These are phyloP conservation scores for Podaxis carcinomalis DNA, from an alignment of 768 basidiomycete species.

Conservation along the genomic window DNA sequence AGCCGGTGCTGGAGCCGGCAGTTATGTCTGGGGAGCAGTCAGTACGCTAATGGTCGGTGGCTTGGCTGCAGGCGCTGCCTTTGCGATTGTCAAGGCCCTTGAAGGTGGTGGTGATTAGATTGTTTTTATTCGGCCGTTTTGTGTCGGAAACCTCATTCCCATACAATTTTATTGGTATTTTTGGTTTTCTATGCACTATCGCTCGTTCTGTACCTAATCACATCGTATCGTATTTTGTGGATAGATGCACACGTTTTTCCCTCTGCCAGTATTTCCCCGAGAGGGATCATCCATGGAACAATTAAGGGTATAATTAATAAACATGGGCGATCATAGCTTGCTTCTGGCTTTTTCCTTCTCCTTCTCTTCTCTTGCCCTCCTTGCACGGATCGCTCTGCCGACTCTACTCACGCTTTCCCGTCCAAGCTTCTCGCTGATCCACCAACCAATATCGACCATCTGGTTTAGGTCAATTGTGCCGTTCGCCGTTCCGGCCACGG, in stretches of 20 bases:
- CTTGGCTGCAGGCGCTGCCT: constrained; percentile 72
- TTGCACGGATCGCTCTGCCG: constrained; percentile 65
- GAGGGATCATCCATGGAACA: not conserved
- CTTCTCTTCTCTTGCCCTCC: constrained; percentile 30
- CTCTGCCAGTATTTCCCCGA: not conserved
- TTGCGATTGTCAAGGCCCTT: constrained; percentile 46
- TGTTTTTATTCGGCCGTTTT: not conserved
- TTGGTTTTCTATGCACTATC: not conserved
- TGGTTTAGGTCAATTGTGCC: constrained; percentile 55
- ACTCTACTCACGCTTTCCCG: constrained; percentile 72
- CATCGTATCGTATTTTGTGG: not conserved
- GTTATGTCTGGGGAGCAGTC: constrained; percentile 84
- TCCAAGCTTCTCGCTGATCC: constrained; percentile 71
- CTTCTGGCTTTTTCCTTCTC: constrained; percentile 9
- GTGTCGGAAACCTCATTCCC: not conserved
- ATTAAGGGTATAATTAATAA: not conserved
- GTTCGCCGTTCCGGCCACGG: constrained; percentile 40
- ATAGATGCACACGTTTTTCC: not conserved
- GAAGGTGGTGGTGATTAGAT: constrained; percentile 26
- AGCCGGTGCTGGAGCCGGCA: constrained; percentile 57
- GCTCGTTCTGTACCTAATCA: not conserved
- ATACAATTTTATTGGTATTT: not conserved
- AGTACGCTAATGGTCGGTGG: constrained; percentile 90
- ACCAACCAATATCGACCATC: constrained; percentile 73
- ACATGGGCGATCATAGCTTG: constrained; percentile 2